A percentile compares a stretch with the other conserved stretches of the same genome.
phyloP scores from a whole-genome alignment of 345 rosid genomes.

The Lepidium aucheri region DNA sequence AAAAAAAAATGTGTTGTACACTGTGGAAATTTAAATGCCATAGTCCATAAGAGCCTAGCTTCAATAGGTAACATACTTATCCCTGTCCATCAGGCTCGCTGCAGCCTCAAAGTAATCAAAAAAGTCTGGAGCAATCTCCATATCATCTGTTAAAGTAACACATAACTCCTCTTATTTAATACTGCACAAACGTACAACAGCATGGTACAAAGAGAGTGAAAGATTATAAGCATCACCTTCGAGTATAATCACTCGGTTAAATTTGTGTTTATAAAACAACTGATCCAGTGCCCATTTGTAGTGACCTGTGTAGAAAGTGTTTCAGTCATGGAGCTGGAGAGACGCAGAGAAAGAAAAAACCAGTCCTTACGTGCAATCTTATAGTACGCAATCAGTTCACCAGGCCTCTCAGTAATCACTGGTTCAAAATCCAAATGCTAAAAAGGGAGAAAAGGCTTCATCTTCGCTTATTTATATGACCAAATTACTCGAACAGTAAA shows the following conservation, averaged over 20 bases:
- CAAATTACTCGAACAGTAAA: not conserved
- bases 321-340: conserved; percentile 19
- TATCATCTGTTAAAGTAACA: conserved; percentile 72
- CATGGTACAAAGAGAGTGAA: not conserved
- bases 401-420: conserved; percentile 77
- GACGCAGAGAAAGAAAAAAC: conserved; percentile 17
- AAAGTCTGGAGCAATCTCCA: conserved; percentile 97
- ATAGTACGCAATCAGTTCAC: conserved; percentile 90
- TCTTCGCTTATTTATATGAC: conserved; percentile 1
- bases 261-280: conserved; percentile 77
- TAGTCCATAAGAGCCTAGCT: conserved; percentile 3
- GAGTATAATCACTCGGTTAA: conserved; percentile 74
- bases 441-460: conserved; percentile 14
- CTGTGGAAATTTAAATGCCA: not conserved
- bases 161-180: conserved; percentile 16
- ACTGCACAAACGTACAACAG: not conserved
- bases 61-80: conserved; percentile 49
- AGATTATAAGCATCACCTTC: conserved; percentile 52
- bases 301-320: conserved; percentile 46
- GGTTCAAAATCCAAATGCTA: conserved; percentile 81
- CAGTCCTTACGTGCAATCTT: conserved; percentile 70
- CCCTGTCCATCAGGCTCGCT: conserved; percentile 80
- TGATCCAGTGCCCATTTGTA: conserved; percentile 96
- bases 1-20: not conserved
- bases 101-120: conserved; percentile 97